Evolutionary conservation across 2,329 filamentous ascomycete species (phyloP).

Genomic region (Ceratocystis ficicola): DNA sequence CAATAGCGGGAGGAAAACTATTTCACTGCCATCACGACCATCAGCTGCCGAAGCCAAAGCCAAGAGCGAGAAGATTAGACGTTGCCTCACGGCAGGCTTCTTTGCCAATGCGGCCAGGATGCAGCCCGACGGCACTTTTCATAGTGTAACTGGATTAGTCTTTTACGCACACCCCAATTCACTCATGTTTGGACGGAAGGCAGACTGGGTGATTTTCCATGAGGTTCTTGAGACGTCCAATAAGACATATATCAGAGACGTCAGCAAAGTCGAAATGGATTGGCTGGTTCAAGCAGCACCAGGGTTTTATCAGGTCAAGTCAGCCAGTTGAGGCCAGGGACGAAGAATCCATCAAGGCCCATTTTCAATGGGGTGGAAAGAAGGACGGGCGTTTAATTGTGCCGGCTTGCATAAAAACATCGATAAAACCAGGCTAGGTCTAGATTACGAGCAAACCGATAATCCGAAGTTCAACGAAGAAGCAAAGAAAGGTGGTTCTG

Average conservation of each 20-base stretch:
- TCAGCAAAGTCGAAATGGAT: constrained; percentile 86
- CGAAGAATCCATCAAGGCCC: not conserved
- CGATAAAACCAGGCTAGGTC: not conserved
- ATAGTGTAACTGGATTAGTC: constrained; percentile 66
- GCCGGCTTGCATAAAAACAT: not conserved
- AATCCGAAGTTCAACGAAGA: not conserved
- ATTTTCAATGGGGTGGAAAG: too few species aligned
- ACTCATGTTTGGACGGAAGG: constrained; percentile 90
- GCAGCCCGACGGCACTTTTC: constrained; percentile 84
- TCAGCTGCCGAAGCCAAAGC: constrained; percentile 27
- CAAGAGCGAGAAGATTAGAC: constrained; percentile 58
- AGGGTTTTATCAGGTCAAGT: constrained; percentile 57
- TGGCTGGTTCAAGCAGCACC: constrained; percentile 86
- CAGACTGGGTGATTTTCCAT: constrained; percentile 92
- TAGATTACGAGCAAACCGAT: not conserved
- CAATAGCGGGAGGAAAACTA: not conserved
- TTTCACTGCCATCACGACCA: not conserved
- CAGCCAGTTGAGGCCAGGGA: constrained; percentile 18
- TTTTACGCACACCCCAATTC: constrained; percentile 85
- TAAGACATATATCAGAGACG: constrained; percentile 81
- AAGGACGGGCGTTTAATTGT: not conserved
- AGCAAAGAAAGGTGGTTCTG: not conserved
- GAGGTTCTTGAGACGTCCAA: constrained; percentile 80
- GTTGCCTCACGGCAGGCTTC: constrained; percentile 79
- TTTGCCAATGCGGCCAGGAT: constrained; percentile 90